Conservation (phyloP, 2,329 filamentous ascomycete genomes). For the Dactylellina cionopaga region DNA sequence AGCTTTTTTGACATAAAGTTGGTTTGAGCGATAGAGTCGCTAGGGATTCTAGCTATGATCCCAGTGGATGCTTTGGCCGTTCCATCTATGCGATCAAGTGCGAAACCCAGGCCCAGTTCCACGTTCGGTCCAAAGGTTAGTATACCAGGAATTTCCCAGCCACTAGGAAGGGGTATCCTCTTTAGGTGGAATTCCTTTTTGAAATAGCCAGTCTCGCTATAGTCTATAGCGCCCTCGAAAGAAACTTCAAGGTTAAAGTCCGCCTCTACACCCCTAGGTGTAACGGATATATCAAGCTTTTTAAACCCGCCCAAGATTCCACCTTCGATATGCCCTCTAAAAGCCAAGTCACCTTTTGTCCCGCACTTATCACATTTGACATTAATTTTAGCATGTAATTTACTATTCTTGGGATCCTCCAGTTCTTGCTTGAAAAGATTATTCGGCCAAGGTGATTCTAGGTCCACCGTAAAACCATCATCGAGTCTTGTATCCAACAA, state of each 20-base stretch:
- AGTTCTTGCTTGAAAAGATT: neutral
- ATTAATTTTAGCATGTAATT: neutral
- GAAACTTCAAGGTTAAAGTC: neutral
- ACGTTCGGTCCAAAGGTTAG: neutral
- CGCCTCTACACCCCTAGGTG: neutral
- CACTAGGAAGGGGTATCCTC: neutral
- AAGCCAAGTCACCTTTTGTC: neutral
- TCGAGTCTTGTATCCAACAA: neutral
- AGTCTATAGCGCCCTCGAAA: neutral
- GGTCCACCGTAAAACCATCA: neutral
- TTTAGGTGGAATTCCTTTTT: neutral
- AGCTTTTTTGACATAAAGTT: neutral
- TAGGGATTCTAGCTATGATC: neutral
- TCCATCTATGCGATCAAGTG: neutral
- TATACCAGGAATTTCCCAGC: neutral
- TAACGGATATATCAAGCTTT: neutral
- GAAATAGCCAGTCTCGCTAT: neutral
- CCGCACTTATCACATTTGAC: neutral
- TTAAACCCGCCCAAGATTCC: neutral
- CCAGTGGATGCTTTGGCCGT: neutral
- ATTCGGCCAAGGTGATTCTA: neutral
- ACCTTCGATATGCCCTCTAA: neutral
- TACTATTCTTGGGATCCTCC: neutral
- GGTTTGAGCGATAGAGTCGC: neutral
- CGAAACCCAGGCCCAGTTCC: neutral